Base-by-base conservation (phyloP, 495 filamentous ascomycete species). In the Chaetomium cochliodes region DNA sequence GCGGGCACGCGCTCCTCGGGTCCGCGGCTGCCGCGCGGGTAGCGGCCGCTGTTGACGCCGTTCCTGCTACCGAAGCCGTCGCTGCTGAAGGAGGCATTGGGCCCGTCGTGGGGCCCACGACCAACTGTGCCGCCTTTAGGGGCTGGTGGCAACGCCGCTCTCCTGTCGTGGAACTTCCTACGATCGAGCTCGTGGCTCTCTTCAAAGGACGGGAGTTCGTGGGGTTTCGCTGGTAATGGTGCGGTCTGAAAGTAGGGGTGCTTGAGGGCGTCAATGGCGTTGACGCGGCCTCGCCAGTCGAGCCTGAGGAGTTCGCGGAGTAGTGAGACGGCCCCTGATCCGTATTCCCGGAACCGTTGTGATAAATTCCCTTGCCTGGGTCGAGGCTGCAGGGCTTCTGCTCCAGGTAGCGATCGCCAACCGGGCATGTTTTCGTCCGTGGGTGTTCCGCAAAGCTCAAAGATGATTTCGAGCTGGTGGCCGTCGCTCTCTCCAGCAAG, bases 181-280 rank as follows among this genome's bases (percentile, higher is more conserved):
- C 94, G 87, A 70, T 99, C 94, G 23, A 98, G 80, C 76, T 99
- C 94, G 77, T 99, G 94, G 20, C 92, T 96, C 67, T 98, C 96
- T 67, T 94, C 89, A 67, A 96, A 98, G 20, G 79, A 83, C 23
- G 94, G 94, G 23, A 99, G 78, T 41, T 98, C 93, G 64, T 87
- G 85, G 5, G 93, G 89, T 58, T 80, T 82, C 20, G 92, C 87
- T 12, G 94, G 96, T n/a, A 86, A 81, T 22, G 94, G 96, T 4
- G 82, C 74, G 20, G 80, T 88, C 49, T 81, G 84, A 75, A 99
- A 99, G 75, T 97, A 99, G 9, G 90, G 89, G 74, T 99, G 94
- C 67, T 93, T 84, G 18, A 98, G 78, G 16, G 94, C 96, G 78
- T 99, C 94, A 20, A 96, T 91, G 0, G 94, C 94, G 71, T 97